Base-by-base conservation (phyloP, 768 basidiomycete species). In the Auricularia cornea region DNA sequence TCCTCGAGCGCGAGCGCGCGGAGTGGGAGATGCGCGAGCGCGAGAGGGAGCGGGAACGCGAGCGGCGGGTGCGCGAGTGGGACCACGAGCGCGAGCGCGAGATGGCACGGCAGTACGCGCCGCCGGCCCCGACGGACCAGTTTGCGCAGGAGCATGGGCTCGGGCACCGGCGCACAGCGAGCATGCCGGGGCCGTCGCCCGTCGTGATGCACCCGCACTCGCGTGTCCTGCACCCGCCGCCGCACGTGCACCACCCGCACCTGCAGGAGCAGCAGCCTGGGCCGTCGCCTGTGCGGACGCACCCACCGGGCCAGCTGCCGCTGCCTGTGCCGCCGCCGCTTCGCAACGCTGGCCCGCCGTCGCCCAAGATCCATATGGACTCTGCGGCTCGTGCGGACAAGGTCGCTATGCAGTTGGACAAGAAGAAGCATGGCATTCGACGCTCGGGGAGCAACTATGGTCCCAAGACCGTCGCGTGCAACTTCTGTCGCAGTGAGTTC, bases 401-500 rank as follows among this genome's bases (percentile, higher is more conserved):
- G 28, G 26, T 57, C 26, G 54, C 54, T 10, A 28, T 29, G 54
- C 28, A 57, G 54, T 26, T 31, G 10, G 30, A 29, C 28, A 28
- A 57, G 44, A 48, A 23, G 44, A 48, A 48, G 44, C 23, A 57
- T 30, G 54, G 28, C 10, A 57, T 57, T 10, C 54, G 28, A 6
- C 54, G 30, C 28, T 14, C 54, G 54, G 54, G 26, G 26, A 14
- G 18, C 54, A 28, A 57, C 54, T 31, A 57, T 60, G 90, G 90
- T 12, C 89, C 90, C 56, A 92, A 92, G 71, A 88, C 92, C 14
- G 90, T 93, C 28, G 91, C 91, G 18, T 93, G 91, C 75, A 91
- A 92, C 74, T 90, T 90, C 72, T 93, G 91, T 75, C 83, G 91
- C 79, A 89, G 91, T 92, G 70, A 62, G 84, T 77, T 59, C 41